Conservation (phyloP, 106 monocot species). For the Allium cepa region DNA sequence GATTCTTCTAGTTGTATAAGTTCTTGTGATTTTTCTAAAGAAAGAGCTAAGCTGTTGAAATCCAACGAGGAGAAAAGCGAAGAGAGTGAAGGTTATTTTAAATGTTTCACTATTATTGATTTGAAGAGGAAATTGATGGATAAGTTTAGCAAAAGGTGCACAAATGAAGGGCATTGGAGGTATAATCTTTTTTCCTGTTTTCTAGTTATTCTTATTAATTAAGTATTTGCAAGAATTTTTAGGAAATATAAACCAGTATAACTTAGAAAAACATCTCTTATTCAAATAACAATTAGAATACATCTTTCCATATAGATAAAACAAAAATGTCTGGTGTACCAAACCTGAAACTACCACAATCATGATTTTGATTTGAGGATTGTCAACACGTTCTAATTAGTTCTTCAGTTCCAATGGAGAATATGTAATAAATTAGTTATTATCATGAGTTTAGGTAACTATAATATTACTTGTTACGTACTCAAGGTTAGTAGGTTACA, state of each 20-base stretch:
- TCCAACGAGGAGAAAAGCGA: conserved; percentile 10
- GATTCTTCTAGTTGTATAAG: conserved; percentile 28
- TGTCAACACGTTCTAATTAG: no score
- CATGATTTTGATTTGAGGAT: not conserved
- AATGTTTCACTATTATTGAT: conserved; percentile 76
- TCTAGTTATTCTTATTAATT: not conserved
- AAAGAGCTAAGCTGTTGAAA: conserved; percentile 35
- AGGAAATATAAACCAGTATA: no score
- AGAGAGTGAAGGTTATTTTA: conserved; percentile 12
- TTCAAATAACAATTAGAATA: not conserved
- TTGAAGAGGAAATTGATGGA: conserved; percentile 68
- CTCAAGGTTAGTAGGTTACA: no score
- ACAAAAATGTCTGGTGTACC: not conserved
- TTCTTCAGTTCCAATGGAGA: not conserved
- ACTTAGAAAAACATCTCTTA: no score
- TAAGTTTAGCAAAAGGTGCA: conserved; percentile 30
- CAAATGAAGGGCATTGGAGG: conserved; percentile 82
- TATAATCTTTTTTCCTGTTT: conserved; percentile 12
- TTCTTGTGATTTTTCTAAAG: conserved; percentile 23
- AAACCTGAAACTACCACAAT: not conserved
- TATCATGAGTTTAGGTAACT: not conserved
- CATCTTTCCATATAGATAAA: not conserved
- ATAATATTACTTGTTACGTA: not conserved
- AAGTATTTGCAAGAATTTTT: no score
- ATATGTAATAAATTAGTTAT: not conserved